Percentiles rank a stretch among this genome's conserved stretches.
Evolutionary conservation across 2,329 filamentous ascomycete species (phyloP).

Genomic region (Zasmidium angulare): DNA sequence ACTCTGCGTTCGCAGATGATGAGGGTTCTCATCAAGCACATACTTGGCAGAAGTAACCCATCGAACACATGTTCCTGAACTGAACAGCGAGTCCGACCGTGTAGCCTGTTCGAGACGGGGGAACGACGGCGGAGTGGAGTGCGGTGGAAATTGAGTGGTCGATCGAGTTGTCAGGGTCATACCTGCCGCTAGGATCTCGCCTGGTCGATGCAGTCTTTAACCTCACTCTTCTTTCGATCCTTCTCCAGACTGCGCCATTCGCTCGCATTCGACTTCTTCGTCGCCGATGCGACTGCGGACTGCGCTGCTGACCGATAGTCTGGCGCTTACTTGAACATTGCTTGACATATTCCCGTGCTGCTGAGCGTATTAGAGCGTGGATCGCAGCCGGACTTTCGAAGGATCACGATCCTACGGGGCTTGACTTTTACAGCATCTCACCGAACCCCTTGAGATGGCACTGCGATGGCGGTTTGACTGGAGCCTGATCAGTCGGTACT

Average conservation of each 20-base stretch:
- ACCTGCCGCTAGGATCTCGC: neutral
- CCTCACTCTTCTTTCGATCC: neutral
- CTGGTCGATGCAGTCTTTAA: neutral
- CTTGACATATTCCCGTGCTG: neutral
- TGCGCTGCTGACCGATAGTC: neutral
- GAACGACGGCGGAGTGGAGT: neutral
- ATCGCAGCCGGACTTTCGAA: neutral
- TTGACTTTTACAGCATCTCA: neutral
- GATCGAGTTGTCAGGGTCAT: neutral
- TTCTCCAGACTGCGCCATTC: neutral
- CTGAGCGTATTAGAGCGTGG: neutral
- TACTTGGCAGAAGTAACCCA: neutral
- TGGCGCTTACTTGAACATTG: neutral
- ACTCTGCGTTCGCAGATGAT: neutral
- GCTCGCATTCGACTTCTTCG: neutral
- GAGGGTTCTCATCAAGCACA: neutral
- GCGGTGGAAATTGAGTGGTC: neutral
- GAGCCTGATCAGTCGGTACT: too few relatives aligned
- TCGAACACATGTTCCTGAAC: neutral
- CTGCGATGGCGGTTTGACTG: too few relatives aligned
- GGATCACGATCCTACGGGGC: neutral
- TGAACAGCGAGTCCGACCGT: neutral
- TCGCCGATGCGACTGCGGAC: too few relatives aligned
- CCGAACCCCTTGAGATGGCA: neutral
- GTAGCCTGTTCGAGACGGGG: neutral